Evolutionary conservation across 2,329 filamentous ascomycete genomes (phyloP), one percentile per base, ranked within the genome.

Genomic region (Sporothrix pseudoabietina): DNA sequence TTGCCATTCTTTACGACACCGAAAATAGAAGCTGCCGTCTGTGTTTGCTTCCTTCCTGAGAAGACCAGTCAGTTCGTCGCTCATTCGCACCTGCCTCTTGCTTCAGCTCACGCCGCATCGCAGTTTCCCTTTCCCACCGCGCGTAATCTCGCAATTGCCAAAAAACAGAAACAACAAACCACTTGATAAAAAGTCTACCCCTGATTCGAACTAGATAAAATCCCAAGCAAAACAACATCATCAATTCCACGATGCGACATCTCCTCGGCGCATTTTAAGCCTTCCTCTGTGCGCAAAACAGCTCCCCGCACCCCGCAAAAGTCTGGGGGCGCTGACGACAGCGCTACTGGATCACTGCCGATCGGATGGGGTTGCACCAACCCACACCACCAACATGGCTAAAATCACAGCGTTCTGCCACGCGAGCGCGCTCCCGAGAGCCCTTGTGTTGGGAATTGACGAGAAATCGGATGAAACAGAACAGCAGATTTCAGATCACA

Each of bases 401-500:
- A 35, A 35, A 35, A 35, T 14, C 39, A 47, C 61, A 66, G 39
- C 10, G 55, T 19, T 16, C 44, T 49, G 30, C 55, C 39, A 66
- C 39, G 61, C 59, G 59, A 63, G 59, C 61, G 61, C 35, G 19
- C 16, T 22, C 30, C 22, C 35, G 8, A 39, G 54, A 59, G 39
- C 52, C 52, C n/a, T 68, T n/a, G 41, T 16, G 41, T n/a, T 68
- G 63, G 63, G 63, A 49, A n/a, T 19, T 12, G 26, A 26, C 26
- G 52, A 52, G n/a, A 30, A 19, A 65, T 66, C 41, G 26, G 63
- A 49, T 66, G 59, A 63, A 44, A 63, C 59, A 63, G 39, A 10
- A 63, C 30, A 52, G 4, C 26, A 32, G 55, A 59, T 35, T 2
- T 35, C 35, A 22, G 26, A 55, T 55, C 52, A 4, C 14, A 59